Conservation (phyloP, 805 yeast genomes). For the Nakazawaea laoshanensis region DNA sequence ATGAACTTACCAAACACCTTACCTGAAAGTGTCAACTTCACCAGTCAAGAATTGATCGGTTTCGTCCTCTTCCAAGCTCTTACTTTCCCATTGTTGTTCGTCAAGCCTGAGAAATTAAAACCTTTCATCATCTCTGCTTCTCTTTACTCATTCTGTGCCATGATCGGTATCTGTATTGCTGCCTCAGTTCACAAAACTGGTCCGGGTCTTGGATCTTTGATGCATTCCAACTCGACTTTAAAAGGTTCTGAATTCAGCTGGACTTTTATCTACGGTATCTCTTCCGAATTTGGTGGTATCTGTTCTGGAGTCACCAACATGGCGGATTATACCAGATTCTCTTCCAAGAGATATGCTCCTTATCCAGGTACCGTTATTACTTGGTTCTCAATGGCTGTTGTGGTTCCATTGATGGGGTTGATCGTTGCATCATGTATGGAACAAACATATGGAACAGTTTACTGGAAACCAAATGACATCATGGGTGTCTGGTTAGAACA, state of each 20-base stretch:
- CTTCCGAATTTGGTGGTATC: conserved; percentile 31
- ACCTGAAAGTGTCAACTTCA: conserved; percentile 15
- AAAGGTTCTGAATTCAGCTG: conserved; percentile 24
- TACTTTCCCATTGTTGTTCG: conserved; percentile 15
- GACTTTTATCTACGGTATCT: conserved; percentile 31
- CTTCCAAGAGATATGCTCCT: conserved; percentile 18
- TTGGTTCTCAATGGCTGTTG: conserved; percentile 25
- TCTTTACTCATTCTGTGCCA: conserved; percentile 16
- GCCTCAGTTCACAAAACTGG: conserved; percentile 20
- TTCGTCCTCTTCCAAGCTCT: conserved; percentile 17
- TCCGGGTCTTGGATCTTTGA: conserved; percentile 17
- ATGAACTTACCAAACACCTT: conserved; percentile 15
- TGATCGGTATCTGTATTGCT: conserved; percentile 23
- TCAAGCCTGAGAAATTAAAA: conserved; percentile 21
- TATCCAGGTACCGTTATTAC: conserved; percentile 23
- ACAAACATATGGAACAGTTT: conserved; percentile 24
- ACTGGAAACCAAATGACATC: conserved; percentile 31
- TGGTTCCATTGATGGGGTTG: conserved; percentile 31
- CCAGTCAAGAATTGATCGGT: conserved; percentile 16
- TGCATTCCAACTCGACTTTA: conserved; percentile 13
- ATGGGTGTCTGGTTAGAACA: conserved; percentile 17
- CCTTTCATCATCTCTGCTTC: conserved; percentile 16
- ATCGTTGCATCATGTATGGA: conserved; percentile 26
- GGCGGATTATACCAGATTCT: conserved; percentile 32
- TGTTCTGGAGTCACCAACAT: conserved; percentile 30